These are phyloP conservation scores for Avena sativa DNA, from an alignment of 176 grass and related monocot genomes.

Conservation along the genomic window DNA sequence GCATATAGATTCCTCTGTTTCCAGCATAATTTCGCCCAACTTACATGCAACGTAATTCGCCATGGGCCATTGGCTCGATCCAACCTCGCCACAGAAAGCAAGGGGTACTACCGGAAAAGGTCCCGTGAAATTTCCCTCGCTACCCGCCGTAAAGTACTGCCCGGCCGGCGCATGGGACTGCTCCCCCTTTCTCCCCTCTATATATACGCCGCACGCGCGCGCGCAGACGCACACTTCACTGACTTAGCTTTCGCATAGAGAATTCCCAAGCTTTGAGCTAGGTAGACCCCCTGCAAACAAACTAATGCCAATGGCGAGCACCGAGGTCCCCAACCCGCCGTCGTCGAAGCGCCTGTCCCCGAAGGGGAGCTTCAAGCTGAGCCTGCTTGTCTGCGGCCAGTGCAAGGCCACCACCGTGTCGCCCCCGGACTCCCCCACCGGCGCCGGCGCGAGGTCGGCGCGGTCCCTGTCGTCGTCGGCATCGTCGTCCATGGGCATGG, in stretches of 20 bases:
- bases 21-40: neutral
- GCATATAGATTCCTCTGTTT: too few species aligned
- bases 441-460: neutral
- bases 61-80: neutral
- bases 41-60: neutral
- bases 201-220: neutral
- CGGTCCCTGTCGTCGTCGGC: conserved; percentile 40
- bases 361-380: conserved; percentile 73
- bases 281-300: neutral
- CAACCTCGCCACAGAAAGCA: conserved; percentile 30
- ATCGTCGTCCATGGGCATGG: conserved; percentile 43
- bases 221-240: neutral
- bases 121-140: conserved; percentile 28
- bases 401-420: conserved; percentile 55
- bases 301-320: conserved; percentile 42
- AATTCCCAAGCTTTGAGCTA: neutral
- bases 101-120: conserved; percentile 1
- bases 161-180: neutral
- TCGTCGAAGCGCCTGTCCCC: conserved; percentile 53
- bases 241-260: neutral
- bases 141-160: neutral
- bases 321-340: conserved; percentile 49
- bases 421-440: conserved; percentile 50
- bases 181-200: neutral
- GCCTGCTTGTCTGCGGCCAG: conserved; percentile 48